Evolutionary conservation across 2,329 filamentous ascomycete genomes (phyloP).

Genomic region (Canariomyces notabilis): DNA sequence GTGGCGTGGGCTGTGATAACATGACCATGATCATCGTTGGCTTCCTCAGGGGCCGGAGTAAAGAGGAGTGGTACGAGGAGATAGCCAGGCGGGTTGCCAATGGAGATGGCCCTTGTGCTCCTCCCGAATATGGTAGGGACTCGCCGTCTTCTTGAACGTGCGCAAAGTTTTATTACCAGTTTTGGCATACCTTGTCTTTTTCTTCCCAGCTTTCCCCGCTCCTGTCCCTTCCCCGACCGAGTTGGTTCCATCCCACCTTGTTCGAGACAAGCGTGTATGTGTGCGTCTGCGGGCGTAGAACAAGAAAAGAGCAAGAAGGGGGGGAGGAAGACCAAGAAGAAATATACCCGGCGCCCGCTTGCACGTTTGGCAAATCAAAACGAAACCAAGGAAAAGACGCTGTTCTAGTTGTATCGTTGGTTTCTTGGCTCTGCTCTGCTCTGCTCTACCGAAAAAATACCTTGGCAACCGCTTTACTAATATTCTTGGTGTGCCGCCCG

Average conservation of each 20-base stretch:
- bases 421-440: no score
- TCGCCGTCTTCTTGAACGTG: conserved; percentile 30
- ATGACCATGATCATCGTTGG: conserved; percentile 97
- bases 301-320: no score
- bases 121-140: conserved; percentile 97
- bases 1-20: conserved; percentile 97
- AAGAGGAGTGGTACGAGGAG: conserved; percentile 98
- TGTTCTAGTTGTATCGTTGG: no score
- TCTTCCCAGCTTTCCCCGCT: conserved; percentile 2
- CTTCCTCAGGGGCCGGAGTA: conserved; percentile 83
- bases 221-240: not conserved
- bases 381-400: no score
- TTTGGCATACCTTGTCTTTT: conserved; percentile 11
- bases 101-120: conserved; percentile 95
- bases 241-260: not conserved
- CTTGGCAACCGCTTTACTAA: no score
- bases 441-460: no score
- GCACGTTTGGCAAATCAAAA: no score
- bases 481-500: conserved; percentile 15
- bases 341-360: no score
- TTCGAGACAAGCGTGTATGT: not conserved
- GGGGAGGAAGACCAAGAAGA: no score
- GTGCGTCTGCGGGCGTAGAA: not conserved
- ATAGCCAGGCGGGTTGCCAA: conserved; percentile 90
- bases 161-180: conserved; percentile 1